phyloP scores from a whole-genome alignment of 257 asterid species.

The Penstemon davidsonii region DNA sequence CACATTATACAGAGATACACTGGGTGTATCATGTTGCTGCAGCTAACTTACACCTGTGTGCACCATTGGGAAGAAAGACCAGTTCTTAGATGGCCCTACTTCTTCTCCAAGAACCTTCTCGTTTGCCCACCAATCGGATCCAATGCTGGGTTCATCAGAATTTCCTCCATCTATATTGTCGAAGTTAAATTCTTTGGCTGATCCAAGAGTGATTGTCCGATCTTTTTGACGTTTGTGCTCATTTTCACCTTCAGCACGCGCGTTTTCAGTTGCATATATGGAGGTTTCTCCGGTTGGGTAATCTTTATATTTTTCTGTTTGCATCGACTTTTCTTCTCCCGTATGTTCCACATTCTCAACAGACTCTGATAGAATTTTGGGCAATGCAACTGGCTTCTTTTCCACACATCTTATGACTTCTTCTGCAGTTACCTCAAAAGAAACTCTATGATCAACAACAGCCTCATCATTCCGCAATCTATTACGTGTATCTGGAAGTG shows the following conservation, averaged over 20 bases:
- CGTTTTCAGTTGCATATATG: slow-evolving; percentile 31
- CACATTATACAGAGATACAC: slow-evolving; percentile 13
- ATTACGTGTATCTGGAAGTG: slow-evolving; percentile 37
- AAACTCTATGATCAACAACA: slow-evolving; percentile 58
- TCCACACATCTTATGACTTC: slow-evolving; percentile 67
- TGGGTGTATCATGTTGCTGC: neutral
- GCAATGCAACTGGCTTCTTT: slow-evolving; percentile 41
- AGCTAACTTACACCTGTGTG: slow-evolving; percentile 44
- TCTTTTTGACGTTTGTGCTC: slow-evolving; percentile 43
- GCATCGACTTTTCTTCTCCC: slow-evolving; percentile 29
- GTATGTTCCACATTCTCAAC: slow-evolving; percentile 33
- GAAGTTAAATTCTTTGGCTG: slow-evolving; percentile 79
- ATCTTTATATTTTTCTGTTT: slow-evolving; percentile 27
- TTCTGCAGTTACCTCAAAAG: slow-evolving; percentile 73
- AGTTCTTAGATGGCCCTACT: slow-evolving; percentile 30
- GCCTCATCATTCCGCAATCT: slow-evolving; percentile 39
- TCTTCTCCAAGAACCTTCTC: slow-evolving; percentile 42
- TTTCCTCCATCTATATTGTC: slow-evolving; percentile 57
- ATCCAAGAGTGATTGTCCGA: slow-evolving; percentile 72
- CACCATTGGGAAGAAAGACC: slow-evolving; percentile 56
- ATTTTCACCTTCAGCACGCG: slow-evolving; percentile 37
- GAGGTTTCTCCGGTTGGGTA: slow-evolving; percentile 35
- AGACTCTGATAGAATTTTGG: slow-evolving; percentile 33
- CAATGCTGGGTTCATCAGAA: slow-evolving; percentile 41
- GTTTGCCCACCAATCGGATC: slow-evolving; percentile 76